Conservation (phyloP, 441 rosid genomes). For the Jatropha podagrica region DNA sequence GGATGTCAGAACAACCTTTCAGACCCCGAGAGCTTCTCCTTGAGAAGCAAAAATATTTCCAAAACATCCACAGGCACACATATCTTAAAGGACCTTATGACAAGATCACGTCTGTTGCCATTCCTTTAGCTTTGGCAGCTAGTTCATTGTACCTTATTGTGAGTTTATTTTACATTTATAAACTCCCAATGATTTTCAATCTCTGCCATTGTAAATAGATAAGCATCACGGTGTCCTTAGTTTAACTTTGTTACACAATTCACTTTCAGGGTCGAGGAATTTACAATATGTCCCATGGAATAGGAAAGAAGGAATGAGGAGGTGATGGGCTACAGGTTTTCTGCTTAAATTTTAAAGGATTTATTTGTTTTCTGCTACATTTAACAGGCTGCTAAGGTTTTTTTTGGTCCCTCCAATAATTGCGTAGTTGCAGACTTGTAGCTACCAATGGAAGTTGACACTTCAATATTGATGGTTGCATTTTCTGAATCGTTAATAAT, state of each 20-base stretch:
- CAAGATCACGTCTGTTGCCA: slow-evolving; percentile 75
- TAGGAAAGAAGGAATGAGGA: slow-evolving; percentile 84
- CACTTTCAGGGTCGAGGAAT: slow-evolving; percentile 72
- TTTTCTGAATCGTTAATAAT: slow-evolving; percentile 3
- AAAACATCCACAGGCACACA: slow-evolving; percentile 67
- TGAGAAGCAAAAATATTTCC: slow-evolving; percentile 70
- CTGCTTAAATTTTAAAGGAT: slow-evolving; percentile 24
- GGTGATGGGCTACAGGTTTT: not conserved
- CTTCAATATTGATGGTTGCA: slow-evolving; percentile 7
- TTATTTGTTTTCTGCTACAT: slow-evolving; percentile 1
- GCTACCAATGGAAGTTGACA: slow-evolving; percentile 24
- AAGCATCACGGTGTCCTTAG: not conserved
- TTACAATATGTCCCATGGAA: slow-evolving; percentile 90
- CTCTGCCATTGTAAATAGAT: not conserved
- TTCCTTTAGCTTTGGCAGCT: slow-evolving; percentile 69
- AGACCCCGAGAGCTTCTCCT: slow-evolving; percentile 76
- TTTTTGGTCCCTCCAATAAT: slow-evolving; percentile 35
- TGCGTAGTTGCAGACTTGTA: slow-evolving; percentile 18
- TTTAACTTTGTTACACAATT: not conserved
- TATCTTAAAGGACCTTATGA: slow-evolving; percentile 76
- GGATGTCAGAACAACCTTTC: slow-evolving; percentile 65
- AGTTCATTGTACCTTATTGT: slow-evolving; percentile 60
- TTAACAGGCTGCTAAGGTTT: not conserved
- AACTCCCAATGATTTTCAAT: not conserved
- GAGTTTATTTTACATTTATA: slow-evolving; percentile 31